phyloP scores from a whole-genome alignment of 495 filamentous ascomycete species.

The Bathelium albidoporum region DNA sequence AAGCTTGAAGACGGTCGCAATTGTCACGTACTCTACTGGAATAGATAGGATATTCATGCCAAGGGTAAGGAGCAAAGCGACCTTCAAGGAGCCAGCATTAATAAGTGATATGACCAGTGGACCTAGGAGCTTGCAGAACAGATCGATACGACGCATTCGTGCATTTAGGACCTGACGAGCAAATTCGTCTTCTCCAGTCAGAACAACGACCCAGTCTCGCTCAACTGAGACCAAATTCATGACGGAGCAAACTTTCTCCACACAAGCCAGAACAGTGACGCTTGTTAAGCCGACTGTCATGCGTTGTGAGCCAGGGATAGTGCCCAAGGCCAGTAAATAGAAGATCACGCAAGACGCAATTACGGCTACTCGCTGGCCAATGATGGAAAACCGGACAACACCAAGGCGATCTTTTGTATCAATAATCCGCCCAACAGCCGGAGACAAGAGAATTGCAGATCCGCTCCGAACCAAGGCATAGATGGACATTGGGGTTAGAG shows the following conservation, averaged over 20 bases:
- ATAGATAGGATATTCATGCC: conserved; percentile 36
- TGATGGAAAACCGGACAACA: conserved; percentile 22
- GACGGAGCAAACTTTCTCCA: conserved; percentile 45
- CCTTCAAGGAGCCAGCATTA: conserved; percentile 24
- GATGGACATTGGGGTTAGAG: conserved; percentile 13
- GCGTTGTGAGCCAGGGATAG: background rate
- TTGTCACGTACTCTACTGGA: conserved; percentile 46
- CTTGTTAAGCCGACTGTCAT: background rate
- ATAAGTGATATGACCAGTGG: conserved; percentile 35
- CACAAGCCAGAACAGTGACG: conserved; percentile 41
- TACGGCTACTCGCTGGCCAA: conserved; percentile 16
- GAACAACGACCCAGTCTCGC: conserved; percentile 50
- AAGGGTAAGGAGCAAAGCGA: conserved; percentile 31
- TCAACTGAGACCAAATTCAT: conserved; percentile 55
- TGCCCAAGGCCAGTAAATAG: conserved; percentile 1
- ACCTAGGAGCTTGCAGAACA: conserved; percentile 59
- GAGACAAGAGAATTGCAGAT: conserved; percentile 17
- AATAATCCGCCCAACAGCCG: conserved; percentile 14
- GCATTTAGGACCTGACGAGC: conserved; percentile 43
- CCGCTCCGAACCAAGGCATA: conserved; percentile 29
- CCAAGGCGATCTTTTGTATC: conserved; percentile 17
- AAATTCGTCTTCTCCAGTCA: conserved; percentile 32
- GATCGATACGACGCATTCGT: conserved; percentile 60
- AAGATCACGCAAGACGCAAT: conserved; percentile 16
- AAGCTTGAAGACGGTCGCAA: conserved; percentile 40